These are phyloP conservation scores for Euphorbia pulcherrima DNA, from an alignment of 345 rosid genomes.

Conservation along the genomic window DNA sequence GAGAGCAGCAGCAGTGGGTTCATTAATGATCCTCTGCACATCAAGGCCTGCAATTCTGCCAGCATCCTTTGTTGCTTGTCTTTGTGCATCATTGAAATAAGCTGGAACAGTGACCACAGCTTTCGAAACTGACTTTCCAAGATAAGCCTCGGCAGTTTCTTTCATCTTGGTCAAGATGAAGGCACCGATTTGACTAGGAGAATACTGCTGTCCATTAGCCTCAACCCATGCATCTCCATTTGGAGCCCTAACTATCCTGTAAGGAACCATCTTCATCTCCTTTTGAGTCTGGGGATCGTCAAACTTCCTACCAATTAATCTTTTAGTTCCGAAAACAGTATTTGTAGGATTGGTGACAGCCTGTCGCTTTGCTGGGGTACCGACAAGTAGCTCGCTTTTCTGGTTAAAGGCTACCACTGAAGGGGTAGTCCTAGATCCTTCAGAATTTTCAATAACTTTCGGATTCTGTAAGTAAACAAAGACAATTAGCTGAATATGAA, in stretches of 20 bases:
- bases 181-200: slow-evolving; percentile 38
- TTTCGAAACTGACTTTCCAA: slow-evolving; percentile 27
- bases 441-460: slow-evolving; percentile 36
- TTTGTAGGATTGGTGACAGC: slow-evolving; percentile 38
- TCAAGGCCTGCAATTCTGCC: slow-evolving; percentile 37
- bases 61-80: slow-evolving; percentile 41
- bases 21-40: slow-evolving; percentile 37
- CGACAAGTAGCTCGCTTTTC: slow-evolving; percentile 34
- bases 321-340: slow-evolving; percentile 35
- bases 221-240: slow-evolving; percentile 44
- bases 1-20: slow-evolving; percentile 41
- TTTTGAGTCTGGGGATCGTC: slow-evolving; percentile 33
- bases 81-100: slow-evolving; percentile 40
- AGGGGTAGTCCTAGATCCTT: slow-evolving; percentile 37
- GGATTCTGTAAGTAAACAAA: slow-evolving; percentile 21
- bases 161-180: slow-evolving; percentile 35
- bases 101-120: slow-evolving; percentile 40
- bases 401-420: slow-evolving; percentile 33
- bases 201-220: slow-evolving; percentile 34
- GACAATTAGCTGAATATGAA: neutral
- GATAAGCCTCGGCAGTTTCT: slow-evolving; percentile 36
- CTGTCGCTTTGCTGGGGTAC: slow-evolving; percentile 39
- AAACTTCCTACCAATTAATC: slow-evolving; percentile 33
- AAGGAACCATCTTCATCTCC: slow-evolving; percentile 42
- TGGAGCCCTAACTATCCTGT: slow-evolving; percentile 33